These are phyloP conservation scores for Candida taoyuanica DNA, from an alignment of 805 yeast genomes.

Conservation along the genomic window DNA sequence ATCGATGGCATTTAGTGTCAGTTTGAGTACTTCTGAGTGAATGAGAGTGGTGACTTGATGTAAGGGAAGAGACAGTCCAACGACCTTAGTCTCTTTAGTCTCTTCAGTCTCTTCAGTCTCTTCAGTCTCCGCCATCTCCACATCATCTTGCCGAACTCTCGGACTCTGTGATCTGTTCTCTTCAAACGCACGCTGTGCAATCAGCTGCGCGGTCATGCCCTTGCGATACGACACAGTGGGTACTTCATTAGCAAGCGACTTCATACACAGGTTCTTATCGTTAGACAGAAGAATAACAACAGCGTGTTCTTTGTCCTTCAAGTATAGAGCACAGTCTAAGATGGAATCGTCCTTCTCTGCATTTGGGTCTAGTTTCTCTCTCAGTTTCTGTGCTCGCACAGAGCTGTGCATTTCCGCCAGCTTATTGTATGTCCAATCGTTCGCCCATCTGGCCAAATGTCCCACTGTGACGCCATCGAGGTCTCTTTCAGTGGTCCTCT, in stretches of 20 bases:
- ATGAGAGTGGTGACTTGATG: conserved; percentile 26
- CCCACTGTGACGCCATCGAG: conserved; percentile 39
- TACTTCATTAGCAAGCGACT: conserved; percentile 64
- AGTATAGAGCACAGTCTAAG: conserved; percentile 75
- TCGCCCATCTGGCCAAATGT: conserved; percentile 63
- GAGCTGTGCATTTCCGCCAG: conserved; percentile 48
- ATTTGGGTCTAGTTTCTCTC: conserved; percentile 45
- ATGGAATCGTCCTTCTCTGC: conserved; percentile 73
- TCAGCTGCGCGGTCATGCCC: conserved; percentile 44
- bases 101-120: background rate
- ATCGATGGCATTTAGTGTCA: conserved; percentile 45
- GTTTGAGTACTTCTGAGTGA: conserved; percentile 36
- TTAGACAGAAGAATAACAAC: conserved; percentile 68
- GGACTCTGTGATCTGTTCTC: conserved; percentile 28
- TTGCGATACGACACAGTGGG: conserved; percentile 51
- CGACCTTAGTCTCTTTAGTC: no score
- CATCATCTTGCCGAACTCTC: background rate
- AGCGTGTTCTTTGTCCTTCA: conserved; percentile 35
- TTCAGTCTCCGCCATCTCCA: background rate
- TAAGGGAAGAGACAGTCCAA: background rate
- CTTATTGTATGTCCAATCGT: conserved; percentile 65
- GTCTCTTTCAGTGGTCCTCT: conserved; percentile 9
- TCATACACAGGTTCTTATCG: conserved; percentile 77
- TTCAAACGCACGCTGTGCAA: conserved; percentile 35
- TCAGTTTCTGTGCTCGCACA: conserved; percentile 60